Evolutionary conservation across 495 filamentous ascomycete species (phyloP).

Genomic region (Symbiotaphrina buchneri): DNA sequence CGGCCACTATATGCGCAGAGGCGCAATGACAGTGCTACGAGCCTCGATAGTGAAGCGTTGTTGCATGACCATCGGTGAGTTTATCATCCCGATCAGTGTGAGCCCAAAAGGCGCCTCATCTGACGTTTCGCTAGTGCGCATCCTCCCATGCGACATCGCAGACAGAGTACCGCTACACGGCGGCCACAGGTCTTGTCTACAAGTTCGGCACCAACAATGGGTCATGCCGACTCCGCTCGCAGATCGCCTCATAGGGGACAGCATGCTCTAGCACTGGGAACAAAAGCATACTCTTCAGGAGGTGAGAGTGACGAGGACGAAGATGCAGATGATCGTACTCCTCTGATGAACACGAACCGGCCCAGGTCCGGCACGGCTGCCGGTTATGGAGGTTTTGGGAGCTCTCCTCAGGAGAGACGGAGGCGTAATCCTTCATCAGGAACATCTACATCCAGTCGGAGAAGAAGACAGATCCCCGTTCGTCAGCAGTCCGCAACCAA

Average conservation of each 20-base stretch:
- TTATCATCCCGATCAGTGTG: neutral
- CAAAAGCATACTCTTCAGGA: constrained; percentile 6
- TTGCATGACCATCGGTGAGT: constrained; percentile 60
- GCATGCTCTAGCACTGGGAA: constrained; percentile 4
- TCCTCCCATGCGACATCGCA: constrained; percentile 42
- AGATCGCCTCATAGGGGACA: constrained; percentile 14
- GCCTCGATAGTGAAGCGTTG: constrained; percentile 58
- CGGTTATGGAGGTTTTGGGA: constrained; percentile 4
- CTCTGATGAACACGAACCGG: constrained; percentile 27
- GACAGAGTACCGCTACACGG: constrained; percentile 25
- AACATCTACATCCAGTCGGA: constrained; percentile 10
- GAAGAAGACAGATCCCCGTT: constrained; percentile 6
- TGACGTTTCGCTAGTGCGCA: constrained; percentile 30
- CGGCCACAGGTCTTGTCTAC: neutral
- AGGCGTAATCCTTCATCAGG: constrained; percentile 10
- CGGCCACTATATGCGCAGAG: constrained; percentile 12
- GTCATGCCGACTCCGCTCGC: constrained; percentile 9
- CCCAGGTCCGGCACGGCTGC: constrained; percentile 9
- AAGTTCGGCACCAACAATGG: neutral
- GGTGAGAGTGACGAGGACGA: constrained; percentile 19
- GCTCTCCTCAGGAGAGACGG: constrained; percentile 3
- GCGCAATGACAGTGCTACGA: constrained; percentile 48
- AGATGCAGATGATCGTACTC: constrained; percentile 26
- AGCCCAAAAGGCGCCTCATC: neutral
- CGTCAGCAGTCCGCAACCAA: constrained; percentile 11